A percentile compares a stretch with the other conserved stretches of the same genome.
These are phyloP conservation scores for Rutstroemia sp. DNA, from an alignment of 2,329 filamentous ascomycete genomes.

Conservation along the genomic window DNA sequence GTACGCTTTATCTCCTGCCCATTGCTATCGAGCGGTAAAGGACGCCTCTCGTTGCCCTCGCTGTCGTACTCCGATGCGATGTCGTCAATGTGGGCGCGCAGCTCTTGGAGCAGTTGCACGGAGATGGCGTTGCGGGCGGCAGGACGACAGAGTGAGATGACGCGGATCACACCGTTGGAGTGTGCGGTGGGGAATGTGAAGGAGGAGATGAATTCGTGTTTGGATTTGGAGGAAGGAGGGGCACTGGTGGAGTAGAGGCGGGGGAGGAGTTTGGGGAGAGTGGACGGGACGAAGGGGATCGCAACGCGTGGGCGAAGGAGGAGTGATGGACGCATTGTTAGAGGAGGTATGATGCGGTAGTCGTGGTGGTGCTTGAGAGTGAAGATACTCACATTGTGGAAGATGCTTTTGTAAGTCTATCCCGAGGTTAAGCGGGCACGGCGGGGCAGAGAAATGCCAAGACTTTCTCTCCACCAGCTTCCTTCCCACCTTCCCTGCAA, in stretches of 20 bases:
- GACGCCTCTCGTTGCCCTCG: constrained; percentile 43
- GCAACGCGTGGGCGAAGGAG: background rate
- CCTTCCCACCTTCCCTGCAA: too few species aligned
- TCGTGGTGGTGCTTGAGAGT: too few species aligned
- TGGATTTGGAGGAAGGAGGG: constrained; percentile 8
- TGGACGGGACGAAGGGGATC: constrained; percentile 1
- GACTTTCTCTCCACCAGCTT: too few species aligned
- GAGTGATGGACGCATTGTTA: background rate
- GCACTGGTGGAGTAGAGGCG: constrained; percentile 10
- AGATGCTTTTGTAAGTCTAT: too few species aligned
- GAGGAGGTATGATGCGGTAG: too few species aligned
- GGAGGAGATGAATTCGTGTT: constrained; percentile 9
- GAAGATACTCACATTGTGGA: too few species aligned
- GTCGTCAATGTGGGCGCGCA: constrained; percentile 65
- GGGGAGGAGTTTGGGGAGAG: constrained; percentile 8
- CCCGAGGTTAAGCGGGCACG: too few species aligned
- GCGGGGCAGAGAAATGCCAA: too few species aligned
- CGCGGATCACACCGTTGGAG: constrained; percentile 64
- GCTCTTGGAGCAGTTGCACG: constrained; percentile 60
- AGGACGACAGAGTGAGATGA: constrained; percentile 83
- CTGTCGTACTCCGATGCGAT: constrained; percentile 57
- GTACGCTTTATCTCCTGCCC: constrained; percentile 45
- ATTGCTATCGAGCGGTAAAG: too few species aligned
- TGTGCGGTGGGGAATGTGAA: constrained; percentile 4
- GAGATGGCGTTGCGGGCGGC: constrained; percentile 88